phyloP scores from a whole-genome alignment of 768 basidiomycete genomes.

The Xanthoconium stramineum region DNA sequence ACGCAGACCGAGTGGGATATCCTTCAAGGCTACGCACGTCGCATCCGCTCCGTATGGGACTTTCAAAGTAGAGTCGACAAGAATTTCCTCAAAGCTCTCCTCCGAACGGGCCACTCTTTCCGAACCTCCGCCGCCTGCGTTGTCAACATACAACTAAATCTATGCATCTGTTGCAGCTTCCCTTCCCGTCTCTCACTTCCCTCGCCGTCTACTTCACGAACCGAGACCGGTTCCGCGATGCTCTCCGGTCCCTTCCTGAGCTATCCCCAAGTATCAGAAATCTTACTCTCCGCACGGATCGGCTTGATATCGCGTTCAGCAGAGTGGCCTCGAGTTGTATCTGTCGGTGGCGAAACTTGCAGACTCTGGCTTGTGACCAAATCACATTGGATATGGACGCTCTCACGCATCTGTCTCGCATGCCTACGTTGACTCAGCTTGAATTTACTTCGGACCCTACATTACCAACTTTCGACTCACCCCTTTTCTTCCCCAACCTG shows the following conservation, averaged over 20 bases:
- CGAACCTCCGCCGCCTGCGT: constrained; percentile 1
- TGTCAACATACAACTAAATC: not conserved
- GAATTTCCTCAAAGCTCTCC: constrained; percentile 2
- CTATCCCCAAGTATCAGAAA: not conserved
- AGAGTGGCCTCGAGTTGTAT: not conserved
- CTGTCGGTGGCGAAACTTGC: not conserved
- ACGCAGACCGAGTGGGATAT: not conserved
- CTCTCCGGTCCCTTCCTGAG: not conserved
- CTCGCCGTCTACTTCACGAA: not conserved
- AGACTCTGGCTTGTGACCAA: not conserved
- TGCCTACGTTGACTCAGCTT: not conserved
- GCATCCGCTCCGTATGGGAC: not conserved
- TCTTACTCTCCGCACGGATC: not conserved
- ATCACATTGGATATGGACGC: not conserved
- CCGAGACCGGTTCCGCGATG: not conserved
- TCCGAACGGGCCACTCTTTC: not conserved
- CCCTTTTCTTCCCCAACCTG: not conserved
- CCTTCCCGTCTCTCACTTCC: not conserved
- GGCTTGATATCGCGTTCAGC: not conserved
- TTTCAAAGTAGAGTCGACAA: constrained; percentile 1
- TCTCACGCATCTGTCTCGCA: not conserved
- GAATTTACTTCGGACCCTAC: accelerated
- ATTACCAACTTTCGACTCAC: not conserved
- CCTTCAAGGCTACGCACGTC: not conserved
- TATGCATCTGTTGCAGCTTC: not conserved